Evolutionary conservation across 169 alveolate genomes (phyloP).

Genomic region (Fabrea salina): DNA sequence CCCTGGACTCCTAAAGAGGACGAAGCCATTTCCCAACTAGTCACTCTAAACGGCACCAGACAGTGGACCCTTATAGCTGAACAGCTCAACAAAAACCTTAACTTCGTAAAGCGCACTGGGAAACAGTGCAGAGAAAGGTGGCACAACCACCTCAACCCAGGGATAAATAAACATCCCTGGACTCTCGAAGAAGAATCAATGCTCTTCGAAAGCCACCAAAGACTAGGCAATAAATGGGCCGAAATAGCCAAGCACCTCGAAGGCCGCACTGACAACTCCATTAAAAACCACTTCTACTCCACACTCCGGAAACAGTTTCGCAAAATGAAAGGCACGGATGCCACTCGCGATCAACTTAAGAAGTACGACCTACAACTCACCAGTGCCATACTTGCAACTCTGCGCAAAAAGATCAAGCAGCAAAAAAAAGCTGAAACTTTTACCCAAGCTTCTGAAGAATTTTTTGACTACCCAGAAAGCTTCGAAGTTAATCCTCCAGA

Average conservation of each 20-base stretch:
- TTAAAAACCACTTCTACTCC: constrained; percentile 82
- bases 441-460: neutral
- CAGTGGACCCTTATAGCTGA: constrained; percentile 65
- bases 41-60: constrained; percentile 64
- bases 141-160: constrained; percentile 68
- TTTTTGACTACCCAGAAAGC: no score
- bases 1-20: constrained; percentile 77
- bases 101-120: constrained; percentile 48
- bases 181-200: constrained; percentile 61
- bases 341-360: constrained; percentile 16
- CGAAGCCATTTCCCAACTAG: constrained; percentile 60
- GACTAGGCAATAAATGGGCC: constrained; percentile 85
- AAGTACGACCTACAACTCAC: neutral
- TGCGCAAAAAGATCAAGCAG: neutral
- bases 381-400: neutral
- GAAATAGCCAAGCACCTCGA: constrained; percentile 77
- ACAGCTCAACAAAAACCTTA: neutral
- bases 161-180: constrained; percentile 62
- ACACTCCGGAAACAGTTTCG: constrained; percentile 59
- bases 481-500: no score
- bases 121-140: constrained; percentile 80
- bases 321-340: constrained; percentile 19
- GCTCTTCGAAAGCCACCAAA: constrained; percentile 46
- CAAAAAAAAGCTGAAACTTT: neutral
- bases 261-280: constrained; percentile 88